Evolutionary conservation across 169 alveolate genomes (phyloP), one percentile per base, ranked within the genome.

Genomic region (Cryptosporidium baileyi): DNA sequence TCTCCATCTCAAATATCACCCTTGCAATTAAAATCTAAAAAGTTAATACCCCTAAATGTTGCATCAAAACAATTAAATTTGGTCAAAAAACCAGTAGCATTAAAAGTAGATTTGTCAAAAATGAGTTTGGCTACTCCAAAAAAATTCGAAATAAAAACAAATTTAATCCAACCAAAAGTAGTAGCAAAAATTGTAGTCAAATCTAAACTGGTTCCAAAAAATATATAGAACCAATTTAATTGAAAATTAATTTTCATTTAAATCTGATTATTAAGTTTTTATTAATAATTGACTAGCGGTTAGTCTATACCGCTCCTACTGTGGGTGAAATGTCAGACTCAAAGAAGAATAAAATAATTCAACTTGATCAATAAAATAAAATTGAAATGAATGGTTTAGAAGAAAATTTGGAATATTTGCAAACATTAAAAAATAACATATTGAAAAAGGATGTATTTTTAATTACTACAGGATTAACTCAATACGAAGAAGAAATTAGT

Each of bases 381-480:
- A n/a, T n/a, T n/a, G n/a, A n/a, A 52, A 74, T 74, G 85, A 74
- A 74, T 74, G 85, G 67, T 24, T 34, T 74, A 15, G 85, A 54
- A 22, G 60, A 54, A 34, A 74, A 36, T 54, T 38, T 57, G 38
- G 36, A n/a, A 32, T 54, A 51, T 40, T 30, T 74, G 41, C 85
- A 74, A 32, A 38, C 85, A 22, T 19, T 74, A 41, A 17, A 67
- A 26, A 24, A 54, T 38, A 43, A 36, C 13, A 7, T 74, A 17
- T 74, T 54, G 57, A 74, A 22, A 7, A 44, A 54, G 15, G 65
- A 38, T 41, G 60, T 54, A 54, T 74, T 74, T 34, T 38, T 52
- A 43, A 59, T 19, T 19, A 38, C 30, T 43, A 57, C n/a, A 32
- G 67, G 67, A 30, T 11, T 74, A 24, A 74, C 28, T 15, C 57